Evolutionary conservation across 2,329 filamentous ascomycete genomes (phyloP), one percentile per base, ranked within the genome.

Genomic region (Clathrospora elynae): DNA sequence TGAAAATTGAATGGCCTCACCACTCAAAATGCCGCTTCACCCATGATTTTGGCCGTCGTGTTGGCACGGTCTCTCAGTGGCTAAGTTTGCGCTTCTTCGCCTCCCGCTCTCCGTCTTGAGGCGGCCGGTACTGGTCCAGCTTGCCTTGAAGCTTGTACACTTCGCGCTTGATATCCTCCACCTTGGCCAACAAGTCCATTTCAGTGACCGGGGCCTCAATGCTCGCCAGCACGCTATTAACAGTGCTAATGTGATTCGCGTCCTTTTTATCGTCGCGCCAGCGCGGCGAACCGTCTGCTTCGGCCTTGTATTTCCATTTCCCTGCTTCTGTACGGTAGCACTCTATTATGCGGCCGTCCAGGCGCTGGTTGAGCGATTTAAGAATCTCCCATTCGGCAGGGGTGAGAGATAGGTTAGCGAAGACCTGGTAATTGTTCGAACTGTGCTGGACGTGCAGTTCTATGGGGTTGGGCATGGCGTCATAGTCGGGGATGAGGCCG

Each of bases 231-330:
- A 99, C 93, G 66, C 87, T 95, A 17, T 84, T 77, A 1, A 96
- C 89, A 0, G 88, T 92, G 12, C 77, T 84, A 46, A 88, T 86
- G 71, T 97, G 91, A 62, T 99, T 99, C 0, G 88, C 90, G 55
- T 96, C 87, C 18, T 78, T 76, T 73, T 99, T 99, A 71, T 99
- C 93, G 62, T 97, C 91, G 37, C 93, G 81, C 71, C 96, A 92
- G 19, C 91, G 84, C 57, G 93, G 86, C 13, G 68, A 69, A 9
- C 73, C 73, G 37, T 75, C 72, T 19, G 63, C 59, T 44, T 77
- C 75, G 10, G 68, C 61, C 57, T 78, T 78, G 68, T 89, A 88
- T 44, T 90, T 83, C 93, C 93, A 99, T 14, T 85, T 77, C 12
- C 81, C 81, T 43, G 84, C 71, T 2, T 82, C 76, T 62, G 96